Base-by-base conservation (phyloP, 2,329 filamentous ascomycete species). In the Scortechinia acanthostroma region DNA sequence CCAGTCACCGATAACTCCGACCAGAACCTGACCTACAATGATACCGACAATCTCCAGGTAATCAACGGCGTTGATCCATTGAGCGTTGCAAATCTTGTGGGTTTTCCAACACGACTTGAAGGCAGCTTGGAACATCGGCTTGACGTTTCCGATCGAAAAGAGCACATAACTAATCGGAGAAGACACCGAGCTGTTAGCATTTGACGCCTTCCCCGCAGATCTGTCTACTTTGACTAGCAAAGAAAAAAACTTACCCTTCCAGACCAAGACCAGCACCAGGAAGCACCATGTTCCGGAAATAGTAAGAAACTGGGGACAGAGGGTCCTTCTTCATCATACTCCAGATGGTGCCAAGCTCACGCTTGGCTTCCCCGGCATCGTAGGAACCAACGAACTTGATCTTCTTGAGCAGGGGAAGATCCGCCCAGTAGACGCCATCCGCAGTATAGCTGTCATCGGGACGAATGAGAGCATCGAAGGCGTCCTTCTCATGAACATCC, bases 41-140 rank as follows among this genome's bases (percentile, higher is more conserved):
- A 97, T 97, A 68, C 91, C 91, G 54, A 86, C 77, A 54, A 96
- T 90, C 61, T 97, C 91, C 43, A 97, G 81, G 58, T 96, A 96
- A 20, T 90, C 88, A 37, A 97, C 82, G 35, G 88, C 79, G 49
- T 85, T 77, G 25, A 91, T 68, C 91, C 91, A 96, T 52, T 88
- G 86, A 53, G 77, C 64, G 58, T 79, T 77, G 70, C 91, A 97
- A 21, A 77, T 81, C 2, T 71, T 63, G 48, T 75, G 63, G 0
- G 58, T 60, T 20, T 71, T 72, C 91, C 91, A 97, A 71, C 91
- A 97, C 3, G 68, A 54, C 1, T 81, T 77, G 76, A 91, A 97
- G 4, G 81, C 79, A 23, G 78, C 74, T 49, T 79, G 65, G 59
- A 95, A 91, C 10, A 97, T 74, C 3, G 91, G 87, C 58, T 86